Conservation (phyloP, 176 grass and related monocot species). For the Alopecurus myosuroides region DNA sequence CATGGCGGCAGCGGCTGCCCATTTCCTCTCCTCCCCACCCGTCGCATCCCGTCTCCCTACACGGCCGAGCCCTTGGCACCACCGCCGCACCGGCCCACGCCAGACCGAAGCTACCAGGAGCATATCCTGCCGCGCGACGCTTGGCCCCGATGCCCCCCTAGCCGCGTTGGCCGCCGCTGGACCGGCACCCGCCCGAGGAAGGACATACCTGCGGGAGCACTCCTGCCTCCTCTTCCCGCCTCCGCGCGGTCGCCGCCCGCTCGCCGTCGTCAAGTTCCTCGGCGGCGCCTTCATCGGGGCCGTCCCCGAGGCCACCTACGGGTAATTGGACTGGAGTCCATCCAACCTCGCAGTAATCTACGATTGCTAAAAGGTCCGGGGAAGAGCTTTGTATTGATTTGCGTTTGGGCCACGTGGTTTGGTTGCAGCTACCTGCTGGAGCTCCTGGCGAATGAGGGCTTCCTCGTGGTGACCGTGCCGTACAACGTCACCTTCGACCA, state of each 20-base stretch:
- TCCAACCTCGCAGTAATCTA: neutral
- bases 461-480: slow-evolving; percentile 81
- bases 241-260: slow-evolving; percentile 43
- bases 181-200: neutral
- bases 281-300: slow-evolving; percentile 94
- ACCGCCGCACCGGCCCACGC: neutral
- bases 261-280: slow-evolving; percentile 75
- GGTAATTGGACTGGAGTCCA: slow-evolving; percentile 1
- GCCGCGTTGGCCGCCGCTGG: neutral
- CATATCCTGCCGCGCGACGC: slow-evolving; percentile 33
- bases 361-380: neutral
- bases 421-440: slow-evolving; percentile 70
- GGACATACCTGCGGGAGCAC: slow-evolving; percentile 43
- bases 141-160: slow-evolving; percentile 19
- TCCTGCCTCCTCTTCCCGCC: slow-evolving; percentile 74
- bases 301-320: slow-evolving; percentile 79
- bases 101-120: neutral
- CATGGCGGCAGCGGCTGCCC: slow-evolving; percentile 28
- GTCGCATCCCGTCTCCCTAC: neutral
- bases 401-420: neutral
- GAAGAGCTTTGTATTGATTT: neutral
- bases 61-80: neutral
- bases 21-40: neutral
- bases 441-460: slow-evolving; percentile 77
- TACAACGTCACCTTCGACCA: slow-evolving; percentile 95